phyloP scores from a whole-genome alignment of 768 basidiomycete species.

The Strobilomyces confusus region DNA sequence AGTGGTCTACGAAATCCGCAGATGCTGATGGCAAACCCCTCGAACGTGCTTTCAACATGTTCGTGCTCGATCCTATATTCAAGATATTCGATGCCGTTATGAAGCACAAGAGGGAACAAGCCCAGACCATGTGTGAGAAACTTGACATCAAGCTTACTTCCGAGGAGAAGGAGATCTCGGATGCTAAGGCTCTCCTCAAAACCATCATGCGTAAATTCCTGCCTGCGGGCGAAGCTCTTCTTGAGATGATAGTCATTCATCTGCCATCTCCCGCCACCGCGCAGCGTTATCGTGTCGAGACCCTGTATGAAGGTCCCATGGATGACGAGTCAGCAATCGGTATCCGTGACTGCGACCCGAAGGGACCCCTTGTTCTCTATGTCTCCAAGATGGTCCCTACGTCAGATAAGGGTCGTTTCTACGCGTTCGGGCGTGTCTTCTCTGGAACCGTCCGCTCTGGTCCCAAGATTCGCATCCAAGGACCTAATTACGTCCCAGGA shows the following conservation, averaged over 20 bases:
- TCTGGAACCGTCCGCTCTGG: slow-evolving; percentile 96
- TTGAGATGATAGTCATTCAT: slow-evolving; percentile 99
- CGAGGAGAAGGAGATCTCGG: slow-evolving; percentile 83
- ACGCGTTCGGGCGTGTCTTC: slow-evolving; percentile 99
- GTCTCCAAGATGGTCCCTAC: slow-evolving; percentile 99
- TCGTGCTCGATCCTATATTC: slow-evolving; percentile 99
- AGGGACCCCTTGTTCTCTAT: slow-evolving; percentile 94
- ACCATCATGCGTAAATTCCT: slow-evolving; percentile 99
- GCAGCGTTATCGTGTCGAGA: slow-evolving; percentile 98
- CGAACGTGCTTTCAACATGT: slow-evolving; percentile 97
- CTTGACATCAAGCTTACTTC: slow-evolving; percentile 86
- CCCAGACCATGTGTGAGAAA: slow-evolving; percentile 85
- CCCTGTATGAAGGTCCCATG: slow-evolving; percentile 99
- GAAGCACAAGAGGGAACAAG: slow-evolving; percentile 97
- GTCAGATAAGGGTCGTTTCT: slow-evolving; percentile 99
- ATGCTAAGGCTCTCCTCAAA: slow-evolving; percentile 95
- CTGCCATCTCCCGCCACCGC: slow-evolving; percentile 96
- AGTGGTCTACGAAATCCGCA: slow-evolving; percentile 82
- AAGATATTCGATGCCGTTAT: slow-evolving; percentile 97
- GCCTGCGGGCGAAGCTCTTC: slow-evolving; percentile 94
- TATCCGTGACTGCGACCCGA: slow-evolving; percentile 97
- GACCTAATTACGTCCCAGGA: slow-evolving; percentile 97
- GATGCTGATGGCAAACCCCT: slow-evolving; percentile 85
- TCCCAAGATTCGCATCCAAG: slow-evolving; percentile 99
- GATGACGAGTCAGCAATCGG: slow-evolving; percentile 99